Base-by-base conservation (phyloP, 2,329 filamentous ascomycete genomes). In the Microdochium trichocladiopsis region DNA sequence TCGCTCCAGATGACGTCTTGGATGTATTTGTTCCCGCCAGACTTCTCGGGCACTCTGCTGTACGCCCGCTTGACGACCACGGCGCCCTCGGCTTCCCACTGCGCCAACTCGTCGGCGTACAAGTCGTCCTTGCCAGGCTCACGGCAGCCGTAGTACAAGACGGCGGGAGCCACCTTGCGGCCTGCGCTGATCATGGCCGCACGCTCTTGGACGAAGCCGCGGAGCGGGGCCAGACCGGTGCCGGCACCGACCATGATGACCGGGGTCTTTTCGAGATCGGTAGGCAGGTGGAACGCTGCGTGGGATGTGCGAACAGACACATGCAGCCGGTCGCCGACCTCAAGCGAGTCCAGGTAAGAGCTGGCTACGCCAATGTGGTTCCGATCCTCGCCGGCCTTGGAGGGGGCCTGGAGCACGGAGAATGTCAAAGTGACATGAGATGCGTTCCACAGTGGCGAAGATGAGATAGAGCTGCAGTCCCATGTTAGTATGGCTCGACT, bases 381-480 rank as follows among this genome's bases (percentile, higher is more conserved):
- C 36, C 61, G 60, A 16, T 48, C 50, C 25, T 45, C 45, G n/a
- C 52, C 50, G 2, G 54, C 54, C 31, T 54, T 52, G 0, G 83
- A 77, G 0, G 79, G 77, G 2, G 72, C 72, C 48, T 84, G 76
- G 50, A 88, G 75, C 1, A 91, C 77, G 2, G 78, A 77, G 69
- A 87, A 90, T 3, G 86, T 90, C 24, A 92, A 75, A 0, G 84
- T 84, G 50, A 79, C 78, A 53, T 74, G 73, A 11, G 69, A 71
- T 0, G 79, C 73, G 55, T 84, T 76, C 56, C 72, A 73, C 0
- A 89, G 73, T 0, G 87, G 86, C 0, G 87, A 89, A 0, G 87
- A 90, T 0, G 87, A 90, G 61, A 92, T 90, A 28, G 84, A 88
- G 59, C 41, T 45, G 41, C 18, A 8, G 6, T 4, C 4, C 4